A percentile compares a stretch with the other conserved stretches of the same genome.
Evolutionary conservation across 495 filamentous ascomycete species (phyloP).

Genomic region (Schizothecium vesticola): DNA sequence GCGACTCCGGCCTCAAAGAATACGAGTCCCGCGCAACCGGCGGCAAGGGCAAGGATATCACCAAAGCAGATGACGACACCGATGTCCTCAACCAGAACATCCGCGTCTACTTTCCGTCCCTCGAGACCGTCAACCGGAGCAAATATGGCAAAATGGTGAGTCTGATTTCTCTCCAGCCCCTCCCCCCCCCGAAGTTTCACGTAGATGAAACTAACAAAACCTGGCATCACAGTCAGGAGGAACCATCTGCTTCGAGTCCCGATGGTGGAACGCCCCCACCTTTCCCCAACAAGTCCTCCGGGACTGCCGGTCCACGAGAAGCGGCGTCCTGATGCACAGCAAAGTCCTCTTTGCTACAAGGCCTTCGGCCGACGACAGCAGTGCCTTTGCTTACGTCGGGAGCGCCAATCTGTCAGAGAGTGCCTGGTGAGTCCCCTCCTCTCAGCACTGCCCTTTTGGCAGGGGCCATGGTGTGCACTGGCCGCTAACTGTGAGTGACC

Average conservation of each 20-base stretch:
- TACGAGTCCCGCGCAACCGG: slow-evolving; percentile 42
- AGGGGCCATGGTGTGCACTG: too few species aligned
- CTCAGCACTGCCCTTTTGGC: background rate
- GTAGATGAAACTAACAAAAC: background rate
- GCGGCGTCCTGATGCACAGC: slow-evolving; percentile 77
- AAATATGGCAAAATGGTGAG: slow-evolving; percentile 49
- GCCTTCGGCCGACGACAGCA: background rate
- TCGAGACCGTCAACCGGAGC: slow-evolving; percentile 61
- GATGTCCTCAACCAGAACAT: slow-evolving; percentile 47
- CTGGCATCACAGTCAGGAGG: slow-evolving; percentile 49
- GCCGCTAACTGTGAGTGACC: background rate
- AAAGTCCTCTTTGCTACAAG: slow-evolving; percentile 72
- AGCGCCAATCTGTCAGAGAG: slow-evolving; percentile 89
- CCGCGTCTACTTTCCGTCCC: slow-evolving; percentile 78
- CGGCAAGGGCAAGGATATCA: slow-evolving; percentile 30
- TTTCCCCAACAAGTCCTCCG: slow-evolving; percentile 69
- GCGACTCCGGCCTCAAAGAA: slow-evolving; percentile 55
- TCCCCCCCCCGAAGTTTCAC: too few species aligned
- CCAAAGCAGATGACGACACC: slow-evolving; percentile 21
- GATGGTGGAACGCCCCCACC: slow-evolving; percentile 57
- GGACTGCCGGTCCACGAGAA: slow-evolving; percentile 65
- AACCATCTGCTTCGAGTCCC: slow-evolving; percentile 69
- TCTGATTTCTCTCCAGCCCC: background rate
- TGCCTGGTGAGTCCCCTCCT: slow-evolving; percentile 64
- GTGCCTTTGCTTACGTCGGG: slow-evolving; percentile 76